Evolutionary conservation across 176 grass and related monocot genomes (phyloP).

Genomic region (Dendrocalamus sinicus): DNA sequence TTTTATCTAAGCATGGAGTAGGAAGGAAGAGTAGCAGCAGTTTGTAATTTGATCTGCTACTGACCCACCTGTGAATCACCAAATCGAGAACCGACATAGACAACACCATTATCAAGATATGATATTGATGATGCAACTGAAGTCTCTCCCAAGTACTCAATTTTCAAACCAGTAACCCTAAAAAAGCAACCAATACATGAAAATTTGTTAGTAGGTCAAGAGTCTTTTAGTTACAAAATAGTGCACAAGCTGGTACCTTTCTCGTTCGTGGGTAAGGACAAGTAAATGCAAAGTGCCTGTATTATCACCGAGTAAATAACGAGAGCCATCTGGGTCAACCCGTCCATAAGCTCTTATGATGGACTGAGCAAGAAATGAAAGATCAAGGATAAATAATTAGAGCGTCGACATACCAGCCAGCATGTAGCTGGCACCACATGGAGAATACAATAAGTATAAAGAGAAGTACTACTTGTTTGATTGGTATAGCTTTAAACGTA

Average conservation of each 20-base stretch:
- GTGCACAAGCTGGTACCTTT: constrained; percentile 60
- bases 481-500: constrained; percentile 97
- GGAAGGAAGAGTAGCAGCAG: not conserved
- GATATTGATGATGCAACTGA: constrained; percentile 94
- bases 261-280: constrained; percentile 92
- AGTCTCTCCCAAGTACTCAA: constrained; percentile 93
- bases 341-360: constrained; percentile 96
- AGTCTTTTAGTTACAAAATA: constrained; percentile 29
- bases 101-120: constrained; percentile 98
- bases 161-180: constrained; percentile 97
- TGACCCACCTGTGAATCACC: constrained; percentile 93
- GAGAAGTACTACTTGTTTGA: constrained; percentile 67
- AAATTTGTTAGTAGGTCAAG: constrained; percentile 15
- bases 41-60: not conserved
- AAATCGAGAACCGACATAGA: constrained; percentile 97
- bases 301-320: constrained; percentile 95
- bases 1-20: constrained; percentile 1
- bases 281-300: constrained; percentile 91
- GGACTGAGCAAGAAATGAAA: constrained; percentile 60
- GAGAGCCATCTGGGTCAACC: constrained; percentile 95
- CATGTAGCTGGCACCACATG: constrained; percentile 16
- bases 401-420: not conserved
- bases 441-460: constrained; percentile 3
- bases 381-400: constrained; percentile 27
- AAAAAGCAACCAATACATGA: constrained; percentile 39